A percentile compares a stretch with the other conserved stretches of the same genome.
Evolutionary conservation across 345 rosid species (phyloP).

Genomic region (Hypericum androsaemum): DNA sequence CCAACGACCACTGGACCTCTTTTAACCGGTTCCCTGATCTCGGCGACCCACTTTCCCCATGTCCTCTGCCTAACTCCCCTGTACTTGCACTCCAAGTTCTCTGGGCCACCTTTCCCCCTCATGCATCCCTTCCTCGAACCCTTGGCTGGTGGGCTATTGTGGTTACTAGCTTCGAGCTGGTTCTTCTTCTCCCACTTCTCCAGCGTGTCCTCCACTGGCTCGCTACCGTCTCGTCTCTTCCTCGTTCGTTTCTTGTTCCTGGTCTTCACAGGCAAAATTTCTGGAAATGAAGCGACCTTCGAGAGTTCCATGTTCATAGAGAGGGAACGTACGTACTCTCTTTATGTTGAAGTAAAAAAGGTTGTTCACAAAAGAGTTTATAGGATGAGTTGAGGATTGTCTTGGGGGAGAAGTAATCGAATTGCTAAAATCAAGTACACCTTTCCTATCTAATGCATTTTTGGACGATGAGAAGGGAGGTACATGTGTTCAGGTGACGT

Average conservation of each 20-base stretch:
- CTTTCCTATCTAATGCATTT: too few species aligned
- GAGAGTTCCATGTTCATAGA: constrained; percentile 1
- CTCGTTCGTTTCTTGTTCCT: constrained; percentile 8
- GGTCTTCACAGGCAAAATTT: not conserved
- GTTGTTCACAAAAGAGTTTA: too few species aligned
- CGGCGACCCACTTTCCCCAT: constrained; percentile 92
- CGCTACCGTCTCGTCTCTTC: constrained; percentile 27
- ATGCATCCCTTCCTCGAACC: constrained; percentile 79
- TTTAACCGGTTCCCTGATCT: constrained; percentile 62
- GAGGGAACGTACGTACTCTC: too few species aligned
- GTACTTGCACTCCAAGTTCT: constrained; percentile 45
- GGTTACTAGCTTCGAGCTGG: constrained; percentile 6
- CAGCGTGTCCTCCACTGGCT: constrained; percentile 47
- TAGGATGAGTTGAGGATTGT: not conserved
- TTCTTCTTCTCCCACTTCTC: constrained; percentile 34
- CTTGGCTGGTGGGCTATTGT: constrained; percentile 29
- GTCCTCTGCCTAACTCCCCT: constrained; percentile 82
- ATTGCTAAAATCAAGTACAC: too few species aligned
- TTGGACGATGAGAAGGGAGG: too few species aligned
- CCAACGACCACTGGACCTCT: not conserved
- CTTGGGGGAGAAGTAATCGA: constrained; percentile 15
- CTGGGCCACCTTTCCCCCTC: constrained; percentile 83
- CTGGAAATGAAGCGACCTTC: too few species aligned
- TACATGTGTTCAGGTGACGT: too few species aligned
- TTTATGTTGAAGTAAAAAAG: too few species aligned